Evolutionary conservation across 108 stramenopile species (phyloP).

Genomic region (Craspedostauros australis): DNA sequence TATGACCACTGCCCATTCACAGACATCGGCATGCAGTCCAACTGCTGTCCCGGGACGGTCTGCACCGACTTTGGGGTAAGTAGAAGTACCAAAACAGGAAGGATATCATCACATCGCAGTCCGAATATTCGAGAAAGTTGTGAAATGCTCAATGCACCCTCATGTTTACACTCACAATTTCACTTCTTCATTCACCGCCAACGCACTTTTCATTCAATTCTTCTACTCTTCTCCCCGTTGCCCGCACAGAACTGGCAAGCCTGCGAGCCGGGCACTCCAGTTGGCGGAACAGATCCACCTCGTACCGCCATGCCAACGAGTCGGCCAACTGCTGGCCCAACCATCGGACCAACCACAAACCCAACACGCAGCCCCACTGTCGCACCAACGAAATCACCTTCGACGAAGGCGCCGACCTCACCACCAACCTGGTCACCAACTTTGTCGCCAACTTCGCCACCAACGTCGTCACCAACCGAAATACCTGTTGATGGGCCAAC

Average conservation of each 20-base stretch:
- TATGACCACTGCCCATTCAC: no score
- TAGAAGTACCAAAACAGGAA: no score
- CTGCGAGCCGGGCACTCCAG: background rate
- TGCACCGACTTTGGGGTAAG: no score
- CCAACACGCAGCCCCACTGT: background rate
- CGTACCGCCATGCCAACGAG: no score
- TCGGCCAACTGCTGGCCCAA: background rate
- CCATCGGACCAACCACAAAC: background rate
- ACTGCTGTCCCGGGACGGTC: no score
- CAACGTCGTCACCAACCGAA: background rate
- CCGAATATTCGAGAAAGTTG: no score
- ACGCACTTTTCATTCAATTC: slow-evolving; percentile 1
- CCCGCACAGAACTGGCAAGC: background rate
- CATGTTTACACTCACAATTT: no score
- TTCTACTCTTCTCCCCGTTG: background rate
- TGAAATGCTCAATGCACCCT: no score
- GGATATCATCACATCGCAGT: no score
- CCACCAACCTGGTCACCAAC: background rate
- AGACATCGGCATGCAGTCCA: no score
- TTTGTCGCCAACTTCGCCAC: background rate
- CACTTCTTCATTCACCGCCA: no score
- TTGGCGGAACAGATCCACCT: background rate
- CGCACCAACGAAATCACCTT: background rate
- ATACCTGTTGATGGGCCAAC: background rate
- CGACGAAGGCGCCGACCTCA: background rate